Conservation (phyloP, 192 early-diverging fungal genomes). For the Podila verticillata region DNA sequence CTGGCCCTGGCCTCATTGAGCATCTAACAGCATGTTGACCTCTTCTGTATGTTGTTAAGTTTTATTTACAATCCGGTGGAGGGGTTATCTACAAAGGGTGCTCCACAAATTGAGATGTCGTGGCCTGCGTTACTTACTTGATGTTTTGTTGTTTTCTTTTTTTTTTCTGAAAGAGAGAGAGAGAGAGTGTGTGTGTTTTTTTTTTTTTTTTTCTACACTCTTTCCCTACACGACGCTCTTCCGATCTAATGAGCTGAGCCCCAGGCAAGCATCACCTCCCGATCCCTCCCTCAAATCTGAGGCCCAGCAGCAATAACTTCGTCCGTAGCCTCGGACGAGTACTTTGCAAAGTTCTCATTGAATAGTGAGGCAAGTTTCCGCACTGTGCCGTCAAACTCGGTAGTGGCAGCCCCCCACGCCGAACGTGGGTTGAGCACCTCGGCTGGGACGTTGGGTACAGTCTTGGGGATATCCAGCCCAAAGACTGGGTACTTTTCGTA, state of each 20-base stretch:
- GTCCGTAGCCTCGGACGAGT: slow-evolving; percentile 68
- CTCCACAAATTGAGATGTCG: neutral
- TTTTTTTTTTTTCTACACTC: neutral
- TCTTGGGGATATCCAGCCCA: slow-evolving; percentile 83
- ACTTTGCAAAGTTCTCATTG: slow-evolving; percentile 90
- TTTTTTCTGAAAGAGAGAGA: too few species aligned
- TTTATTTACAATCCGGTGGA: too few species aligned
- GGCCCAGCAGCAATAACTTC: slow-evolving; percentile 83
- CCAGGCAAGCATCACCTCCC: too few species aligned
- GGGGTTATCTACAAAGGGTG: too few species aligned
- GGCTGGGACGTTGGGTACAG: slow-evolving; percentile 75
- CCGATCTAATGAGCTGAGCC: too few species aligned
- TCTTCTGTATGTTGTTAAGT: too few species aligned
- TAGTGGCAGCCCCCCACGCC: too few species aligned
- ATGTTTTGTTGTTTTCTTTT: neutral
- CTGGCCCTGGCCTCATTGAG: too few species aligned
- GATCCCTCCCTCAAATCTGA: slow-evolving; percentile 10
- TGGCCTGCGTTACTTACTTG: neutral
- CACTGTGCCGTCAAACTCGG: slow-evolving; percentile 16
- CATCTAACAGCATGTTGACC: too few species aligned
- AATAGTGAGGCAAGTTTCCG: slow-evolving; percentile 90
- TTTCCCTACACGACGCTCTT: too few species aligned
- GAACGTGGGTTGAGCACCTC: slow-evolving; percentile 67
- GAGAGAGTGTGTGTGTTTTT: neutral
- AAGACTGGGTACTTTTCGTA: slow-evolving; percentile 88